phyloP scores from a whole-genome alignment of 768 basidiomycete genomes.

The Tulasnella sp. region DNA sequence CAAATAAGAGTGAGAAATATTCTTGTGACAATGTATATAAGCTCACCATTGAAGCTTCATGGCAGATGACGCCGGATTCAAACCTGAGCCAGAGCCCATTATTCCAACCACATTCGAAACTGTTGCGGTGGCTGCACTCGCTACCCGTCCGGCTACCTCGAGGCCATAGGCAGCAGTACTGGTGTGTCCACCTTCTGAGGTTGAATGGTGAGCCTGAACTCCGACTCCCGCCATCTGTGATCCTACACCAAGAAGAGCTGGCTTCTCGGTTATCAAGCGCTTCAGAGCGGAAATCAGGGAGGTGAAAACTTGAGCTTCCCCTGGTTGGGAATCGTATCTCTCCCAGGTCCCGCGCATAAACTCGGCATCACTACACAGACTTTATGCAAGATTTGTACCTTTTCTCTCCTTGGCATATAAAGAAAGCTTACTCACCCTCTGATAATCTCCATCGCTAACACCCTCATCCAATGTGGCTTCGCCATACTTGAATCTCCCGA shows the following conservation, averaged over 20 bases:
- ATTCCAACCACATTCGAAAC: conserved; percentile 78
- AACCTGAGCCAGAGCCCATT: conserved; percentile 55
- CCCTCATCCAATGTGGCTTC: conserved; percentile 69
- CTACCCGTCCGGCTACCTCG: conserved; percentile 74
- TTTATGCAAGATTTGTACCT: conserved; percentile 23
- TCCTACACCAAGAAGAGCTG: conserved; percentile 63
- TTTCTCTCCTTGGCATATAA: background rate
- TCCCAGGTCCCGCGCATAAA: conserved; percentile 69
- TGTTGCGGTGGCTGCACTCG: conserved; percentile 68
- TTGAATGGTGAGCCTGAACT: conserved; percentile 30
- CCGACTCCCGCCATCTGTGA: conserved; percentile 76
- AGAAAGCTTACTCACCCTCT: conserved; percentile 43
- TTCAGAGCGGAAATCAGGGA: conserved; percentile 73
- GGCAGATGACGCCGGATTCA: conserved; percentile 57
- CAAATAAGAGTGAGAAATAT: conserved; percentile 13
- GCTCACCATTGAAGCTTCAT: conserved; percentile 88
- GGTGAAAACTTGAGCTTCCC: conserved; percentile 45
- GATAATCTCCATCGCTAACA: conserved; percentile 85
- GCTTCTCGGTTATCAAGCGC: conserved; percentile 79
- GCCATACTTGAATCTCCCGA: conserved; percentile 23
- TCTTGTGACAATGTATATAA: background rate
- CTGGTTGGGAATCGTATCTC: conserved; percentile 49
- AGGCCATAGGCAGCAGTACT: conserved; percentile 39
- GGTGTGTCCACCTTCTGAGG: conserved; percentile 22
- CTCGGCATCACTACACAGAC: conserved; percentile 66